These are phyloP conservation scores for Fusarium torreyae DNA, from an alignment of 2,329 filamentous ascomycete species.

Conservation along the genomic window DNA sequence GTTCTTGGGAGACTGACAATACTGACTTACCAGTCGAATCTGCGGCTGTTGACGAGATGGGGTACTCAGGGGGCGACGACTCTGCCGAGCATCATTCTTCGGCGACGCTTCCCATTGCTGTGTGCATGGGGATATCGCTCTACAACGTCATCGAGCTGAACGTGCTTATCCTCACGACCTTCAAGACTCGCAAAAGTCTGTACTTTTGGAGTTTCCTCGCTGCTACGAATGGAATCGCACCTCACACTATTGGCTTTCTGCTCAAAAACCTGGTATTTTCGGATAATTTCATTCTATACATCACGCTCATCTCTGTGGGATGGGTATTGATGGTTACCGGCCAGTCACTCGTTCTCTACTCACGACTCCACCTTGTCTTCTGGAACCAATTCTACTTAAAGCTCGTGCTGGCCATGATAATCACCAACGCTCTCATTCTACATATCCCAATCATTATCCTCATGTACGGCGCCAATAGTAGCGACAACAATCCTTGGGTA, in stretches of 20 bases:
- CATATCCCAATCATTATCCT: slow-evolving; percentile 69
- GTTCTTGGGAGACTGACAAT: background rate
- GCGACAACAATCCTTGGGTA: slow-evolving; percentile 36
- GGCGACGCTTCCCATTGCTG: slow-evolving; percentile 9
- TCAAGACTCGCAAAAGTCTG: slow-evolving; percentile 51
- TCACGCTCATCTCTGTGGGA: slow-evolving; percentile 50
- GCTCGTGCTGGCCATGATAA: slow-evolving; percentile 70
- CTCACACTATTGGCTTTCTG: slow-evolving; percentile 61
- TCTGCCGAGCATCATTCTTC: background rate
- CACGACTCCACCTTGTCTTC: slow-evolving; percentile 72
- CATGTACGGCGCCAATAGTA: slow-evolving; percentile 67
- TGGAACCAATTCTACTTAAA: slow-evolving; percentile 64
- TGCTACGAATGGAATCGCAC: slow-evolving; percentile 52
- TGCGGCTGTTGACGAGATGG: slow-evolving; percentile 9
- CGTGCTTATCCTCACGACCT: slow-evolving; percentile 52
- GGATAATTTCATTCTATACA: slow-evolving; percentile 33
- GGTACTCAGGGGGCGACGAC: slow-evolving; percentile 29
- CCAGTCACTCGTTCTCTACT: slow-evolving; percentile 74
- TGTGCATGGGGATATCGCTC: slow-evolving; percentile 45
- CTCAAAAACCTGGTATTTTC: slow-evolving; percentile 55
- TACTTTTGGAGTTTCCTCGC: slow-evolving; percentile 58
- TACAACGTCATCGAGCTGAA: slow-evolving; percentile 56
- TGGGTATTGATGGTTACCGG: slow-evolving; percentile 70
- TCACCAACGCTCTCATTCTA: slow-evolving; percentile 63
- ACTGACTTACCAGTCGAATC: background rate